Percentiles rank a stretch among this genome's conserved stretches.
phyloP scores from a whole-genome alignment of 352 stramenopile species.

The Phytophthora sansomeana region DNA sequence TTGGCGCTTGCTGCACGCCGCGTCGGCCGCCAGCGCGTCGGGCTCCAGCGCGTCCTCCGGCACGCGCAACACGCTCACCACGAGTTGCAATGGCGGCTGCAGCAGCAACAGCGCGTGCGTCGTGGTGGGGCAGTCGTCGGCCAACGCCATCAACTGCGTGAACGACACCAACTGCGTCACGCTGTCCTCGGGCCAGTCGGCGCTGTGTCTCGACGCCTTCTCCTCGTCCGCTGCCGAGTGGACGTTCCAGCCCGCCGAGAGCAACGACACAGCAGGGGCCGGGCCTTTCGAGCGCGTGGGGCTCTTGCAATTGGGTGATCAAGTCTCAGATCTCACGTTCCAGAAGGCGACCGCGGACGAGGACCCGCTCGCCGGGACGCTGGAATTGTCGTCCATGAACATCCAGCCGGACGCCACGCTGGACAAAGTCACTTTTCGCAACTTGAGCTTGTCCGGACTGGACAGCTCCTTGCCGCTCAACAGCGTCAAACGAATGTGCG shows the following conservation, averaged over 20 bases:
- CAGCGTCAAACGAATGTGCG: conserved; percentile 60
- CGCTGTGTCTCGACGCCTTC: conserved; percentile 74
- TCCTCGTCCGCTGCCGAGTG: conserved; percentile 42
- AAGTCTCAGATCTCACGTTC: conserved; percentile 66
- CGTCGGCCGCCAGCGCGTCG: conserved; percentile 11
- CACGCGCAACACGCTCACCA: conserved; percentile 77
- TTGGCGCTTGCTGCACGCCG: conserved; percentile 10
- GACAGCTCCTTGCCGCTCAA: conserved; percentile 65
- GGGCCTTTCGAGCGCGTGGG: conserved; percentile 76
- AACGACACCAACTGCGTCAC: conserved; percentile 77
- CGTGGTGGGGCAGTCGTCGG: conserved; percentile 64
- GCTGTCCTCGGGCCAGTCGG: conserved; percentile 70
- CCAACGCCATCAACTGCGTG: conserved; percentile 74
- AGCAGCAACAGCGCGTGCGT: conserved; percentile 68
- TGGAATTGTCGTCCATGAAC: conserved; percentile 79
- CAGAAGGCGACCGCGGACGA: conserved; percentile 38
- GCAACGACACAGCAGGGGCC: conserved; percentile 54
- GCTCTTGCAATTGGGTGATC: conserved; percentile 63
- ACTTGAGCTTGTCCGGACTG: conserved; percentile 55
- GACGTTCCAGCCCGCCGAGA: conserved; percentile 63
- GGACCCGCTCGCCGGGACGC: conserved; percentile 43
- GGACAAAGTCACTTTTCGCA: conserved; percentile 58
- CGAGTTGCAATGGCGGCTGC: conserved; percentile 78
- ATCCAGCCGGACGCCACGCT: conserved; percentile 56
- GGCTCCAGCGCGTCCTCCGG: conserved; percentile 22